Evolutionary conservation across 2,329 filamentous ascomycete species (phyloP), one percentile per base, ranked within the genome.

Genomic region (Curvularia hawaiiensis): DNA sequence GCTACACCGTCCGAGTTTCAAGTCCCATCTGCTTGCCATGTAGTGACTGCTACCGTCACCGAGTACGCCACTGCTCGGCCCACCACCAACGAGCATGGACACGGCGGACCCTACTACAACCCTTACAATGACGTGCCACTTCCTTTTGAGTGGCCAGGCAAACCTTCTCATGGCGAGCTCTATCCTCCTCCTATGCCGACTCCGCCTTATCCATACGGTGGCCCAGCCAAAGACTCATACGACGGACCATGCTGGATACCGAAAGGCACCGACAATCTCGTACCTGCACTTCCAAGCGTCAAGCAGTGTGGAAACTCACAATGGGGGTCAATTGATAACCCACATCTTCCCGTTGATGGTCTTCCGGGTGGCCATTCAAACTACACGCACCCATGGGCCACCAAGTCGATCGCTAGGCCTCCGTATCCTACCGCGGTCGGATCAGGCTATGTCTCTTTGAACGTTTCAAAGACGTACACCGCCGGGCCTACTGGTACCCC

Each of bases 51-150:
- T 7, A 65, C 60, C 11, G 57, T 63, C 30, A 66, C 58, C 14
- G 40, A 63, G 38, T 63, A 67, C 26, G 59, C 64, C 14, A 62
- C 65, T 20, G 62, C 62, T 3, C 50, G 59, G 24, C 59, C 66
- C 3, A 67, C 62, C 7, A 60, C 53, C 11, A 66, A 65, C 24
- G 18, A 59, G 33, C 62, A 69, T 31, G 69, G 64, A n/a, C 70
- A 72, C 24, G 70, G 70, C 22, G 71, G 71, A 10, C 68, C 66
- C 1, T 71, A 72, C 39, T 61, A 68, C 45, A 74, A 74, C 39
- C 67, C 70, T 4, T 72, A 73, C 55, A 70, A 74, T 46, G 64
- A 66, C 41, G 39, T 64, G 16, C 64, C 67, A 1, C 60, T 69
- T 3, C 68, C 69, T 5, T 68, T 61, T 44, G 40, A 56, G 8